Base-by-base conservation (phyloP, 129 eudicot genomes). In the Cynara cardunculus region DNA sequence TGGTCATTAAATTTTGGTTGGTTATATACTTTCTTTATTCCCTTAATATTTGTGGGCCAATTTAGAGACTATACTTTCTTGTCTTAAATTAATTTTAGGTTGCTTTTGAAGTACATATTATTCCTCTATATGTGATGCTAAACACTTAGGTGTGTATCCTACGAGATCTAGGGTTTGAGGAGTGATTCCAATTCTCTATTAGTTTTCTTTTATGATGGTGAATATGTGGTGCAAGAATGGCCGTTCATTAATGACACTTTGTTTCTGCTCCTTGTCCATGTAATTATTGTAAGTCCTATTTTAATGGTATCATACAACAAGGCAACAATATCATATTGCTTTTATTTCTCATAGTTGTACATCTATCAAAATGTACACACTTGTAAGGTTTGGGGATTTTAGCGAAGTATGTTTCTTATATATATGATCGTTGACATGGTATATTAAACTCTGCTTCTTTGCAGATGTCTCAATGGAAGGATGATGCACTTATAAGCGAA, bases 401-500 rank as follows among this genome's bases (percentile, higher is more conserved):
- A 46, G 59, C 19, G 1, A 13, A 46, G 59, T 46, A 14, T 46
- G 19, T 46, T 46, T 46, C 59, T 13, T 46, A 10, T 46, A 46
- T 46, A 46, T 46, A 46, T 46, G 3, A 5, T 4, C 30, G 24
- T 28, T 19, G 27, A 31, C 44, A 14, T 49, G 34, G 35, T 37
- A 1, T 35, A 18, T 66, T 7, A n/a, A 68, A 78, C 68, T 69
- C 49, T 2, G 37, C 59, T 18, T 76, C 9, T 26, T 39, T 76
- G 61, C 78, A 83, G 86, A 83, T 83, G 86, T 83, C 86, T 13
- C 73, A 70, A 37, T 72, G 13, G 22, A 77, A 82, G 59, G 78
- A 76, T 16, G 85, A 59, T 19, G 61, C 19, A 2, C 26, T 2
- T 71, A 5, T 30, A 72, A 77, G 27, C 65, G 77, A 71, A 61